A percentile compares a stretch with the other conserved stretches of the same genome.
Conservation (phyloP, 2,329 filamentous ascomycete genomes). For the Akanthomyces uredinophilus region DNA sequence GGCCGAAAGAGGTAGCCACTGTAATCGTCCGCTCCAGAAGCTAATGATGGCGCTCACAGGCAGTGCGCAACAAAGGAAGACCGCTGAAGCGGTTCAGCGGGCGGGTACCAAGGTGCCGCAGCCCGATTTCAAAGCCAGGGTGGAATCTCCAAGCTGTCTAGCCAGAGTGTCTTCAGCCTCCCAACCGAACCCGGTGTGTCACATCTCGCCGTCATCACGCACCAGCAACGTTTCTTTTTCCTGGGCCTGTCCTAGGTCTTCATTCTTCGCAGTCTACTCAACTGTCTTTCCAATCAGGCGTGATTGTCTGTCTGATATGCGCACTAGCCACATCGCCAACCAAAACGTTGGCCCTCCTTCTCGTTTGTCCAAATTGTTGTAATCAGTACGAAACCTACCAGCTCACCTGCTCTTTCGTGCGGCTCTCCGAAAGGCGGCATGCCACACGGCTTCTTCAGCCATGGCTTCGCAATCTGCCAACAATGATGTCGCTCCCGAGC, state of each 20-base stretch:
- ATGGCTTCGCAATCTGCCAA: conserved; percentile 11
- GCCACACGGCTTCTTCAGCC: conserved; percentile 6
- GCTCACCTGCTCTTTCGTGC: background rate
- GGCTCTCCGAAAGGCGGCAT: background rate
- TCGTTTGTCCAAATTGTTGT: background rate
- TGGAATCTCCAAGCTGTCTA: conserved; percentile 15
- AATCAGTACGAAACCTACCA: background rate
- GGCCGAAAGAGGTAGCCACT: background rate
- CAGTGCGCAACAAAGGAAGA: background rate
- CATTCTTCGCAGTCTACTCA: background rate
- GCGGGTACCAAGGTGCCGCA: background rate
- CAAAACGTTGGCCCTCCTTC: background rate
- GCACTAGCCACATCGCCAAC: background rate
- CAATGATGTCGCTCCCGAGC: background rate
- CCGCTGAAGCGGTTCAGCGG: background rate
- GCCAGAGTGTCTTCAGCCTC: background rate
- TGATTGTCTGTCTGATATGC: background rate
- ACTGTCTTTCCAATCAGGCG: background rate
- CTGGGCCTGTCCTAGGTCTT: background rate
- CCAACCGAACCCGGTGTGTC: background rate
- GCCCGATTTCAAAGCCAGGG: conserved; percentile 16
- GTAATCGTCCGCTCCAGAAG: background rate
- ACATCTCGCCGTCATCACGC: background rate
- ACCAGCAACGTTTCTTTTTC: background rate
- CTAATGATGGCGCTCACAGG: background rate